Evolutionary conservation across 2,329 filamentous ascomycete species (phyloP).

Genomic region (Capronia americana): DNA sequence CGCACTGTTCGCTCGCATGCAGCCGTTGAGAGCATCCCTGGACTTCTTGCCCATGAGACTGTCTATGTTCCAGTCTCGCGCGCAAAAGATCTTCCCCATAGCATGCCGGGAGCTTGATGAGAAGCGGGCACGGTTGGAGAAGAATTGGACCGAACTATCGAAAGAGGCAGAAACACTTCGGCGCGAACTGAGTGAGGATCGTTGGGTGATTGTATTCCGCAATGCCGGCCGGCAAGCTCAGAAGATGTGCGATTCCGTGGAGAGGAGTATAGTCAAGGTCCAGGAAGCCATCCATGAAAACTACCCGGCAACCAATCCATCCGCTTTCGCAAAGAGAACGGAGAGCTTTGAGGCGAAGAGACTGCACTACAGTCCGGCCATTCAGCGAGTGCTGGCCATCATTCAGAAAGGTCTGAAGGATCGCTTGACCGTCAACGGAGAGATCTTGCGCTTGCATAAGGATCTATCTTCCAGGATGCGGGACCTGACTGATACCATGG

Average conservation of each 20-base stretch:
- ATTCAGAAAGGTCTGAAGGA: conserved; percentile 96
- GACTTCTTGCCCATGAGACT: conserved; percentile 96
- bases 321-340: conserved; percentile 77
- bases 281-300: conserved; percentile 78
- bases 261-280: conserved; percentile 82
- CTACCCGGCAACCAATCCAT: conserved; percentile 73
- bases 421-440: conserved; percentile 93
- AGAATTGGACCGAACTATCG: conserved; percentile 86
- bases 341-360: conserved; percentile 96
- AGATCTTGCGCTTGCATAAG: conserved; percentile 83
- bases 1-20: conserved; percentile 92
- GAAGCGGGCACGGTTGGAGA: conserved; percentile 75
- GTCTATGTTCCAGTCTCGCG: conserved; percentile 81
- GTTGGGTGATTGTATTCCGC: conserved; percentile 94
- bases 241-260: conserved; percentile 96
- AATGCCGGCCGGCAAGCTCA: conserved; percentile 89
- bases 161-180: conserved; percentile 87
- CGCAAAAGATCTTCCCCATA: conserved; percentile 80
- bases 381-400: conserved; percentile 87
- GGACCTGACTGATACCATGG: conserved; percentile 75
- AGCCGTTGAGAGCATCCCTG: conserved; percentile 86
- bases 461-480: conserved; percentile 87
- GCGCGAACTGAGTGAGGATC: conserved; percentile 90
- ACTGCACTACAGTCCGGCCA: conserved; percentile 89
- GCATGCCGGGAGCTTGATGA: conserved; percentile 88